Evolutionary conservation across 2,329 filamentous ascomycete species (phyloP).

Genomic region (Lachnellula suecica): DNA sequence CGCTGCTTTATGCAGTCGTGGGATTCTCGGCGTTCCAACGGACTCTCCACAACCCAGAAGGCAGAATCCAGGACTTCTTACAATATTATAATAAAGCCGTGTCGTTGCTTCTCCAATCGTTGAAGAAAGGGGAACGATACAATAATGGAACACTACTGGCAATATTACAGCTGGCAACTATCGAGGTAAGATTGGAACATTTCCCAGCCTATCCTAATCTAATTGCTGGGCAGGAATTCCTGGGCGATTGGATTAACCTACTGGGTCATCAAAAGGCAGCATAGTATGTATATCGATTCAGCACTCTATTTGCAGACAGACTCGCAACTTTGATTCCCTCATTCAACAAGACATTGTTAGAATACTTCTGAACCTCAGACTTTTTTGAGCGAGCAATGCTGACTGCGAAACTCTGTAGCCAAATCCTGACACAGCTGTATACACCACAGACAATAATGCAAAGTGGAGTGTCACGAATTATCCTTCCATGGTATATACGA

Average conservation of each 20-base stretch:
- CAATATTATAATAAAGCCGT: slow-evolving; percentile 90
- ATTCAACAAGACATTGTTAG: too few species aligned
- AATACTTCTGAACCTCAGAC: too few species aligned
- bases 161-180: slow-evolving; percentile 87
- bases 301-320: too few species aligned
- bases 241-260: slow-evolving; percentile 94
- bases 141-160: slow-evolving; percentile 77
- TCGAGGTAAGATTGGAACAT: slow-evolving; percentile 65
- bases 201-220: background rate
- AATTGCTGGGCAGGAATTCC: slow-evolving; percentile 66
- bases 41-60: slow-evolving; percentile 67
- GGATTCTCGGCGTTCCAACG: slow-evolving; percentile 88
- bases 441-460: slow-evolving; percentile 73
- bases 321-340: too few species aligned
- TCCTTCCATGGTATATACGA: slow-evolving; percentile 85
- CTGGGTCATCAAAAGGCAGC: slow-evolving; percentile 92
- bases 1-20: slow-evolving; percentile 81
- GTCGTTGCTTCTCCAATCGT: slow-evolving; percentile 67
- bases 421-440: slow-evolving; percentile 76
- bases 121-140: slow-evolving; percentile 70
- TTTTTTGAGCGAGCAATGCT: too few species aligned
- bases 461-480: slow-evolving; percentile 67
- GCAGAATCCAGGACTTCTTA: slow-evolving; percentile 78
- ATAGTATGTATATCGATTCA: too few species aligned
- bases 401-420: too few species aligned